These are phyloP conservation scores for Linnemannia elongata DNA, from an alignment of 192 early-diverging fungal species.

Conservation along the genomic window DNA sequence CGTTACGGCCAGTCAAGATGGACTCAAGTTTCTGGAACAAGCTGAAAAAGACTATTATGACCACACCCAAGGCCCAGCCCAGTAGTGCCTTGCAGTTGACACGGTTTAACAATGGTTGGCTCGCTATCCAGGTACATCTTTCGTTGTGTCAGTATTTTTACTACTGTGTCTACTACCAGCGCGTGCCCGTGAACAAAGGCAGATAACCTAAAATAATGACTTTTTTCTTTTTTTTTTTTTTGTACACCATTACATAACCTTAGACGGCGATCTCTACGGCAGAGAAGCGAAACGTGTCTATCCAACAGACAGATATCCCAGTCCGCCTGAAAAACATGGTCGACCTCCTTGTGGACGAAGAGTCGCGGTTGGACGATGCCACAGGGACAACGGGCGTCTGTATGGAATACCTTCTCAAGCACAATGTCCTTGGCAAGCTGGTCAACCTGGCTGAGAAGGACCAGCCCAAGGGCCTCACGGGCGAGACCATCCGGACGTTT, in stretches of 20 bases:
- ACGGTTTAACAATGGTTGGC: conserved; percentile 82
- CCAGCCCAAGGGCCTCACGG: conserved; percentile 81
- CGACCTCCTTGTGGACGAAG: conserved; percentile 90
- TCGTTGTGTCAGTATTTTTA: not conserved
- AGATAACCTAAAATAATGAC: not conserved
- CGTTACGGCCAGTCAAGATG: conserved; percentile 20
- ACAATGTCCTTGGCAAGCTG: conserved; percentile 82
- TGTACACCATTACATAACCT: not conserved
- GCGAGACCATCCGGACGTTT: conserved; percentile 83
- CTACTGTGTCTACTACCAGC: not conserved
- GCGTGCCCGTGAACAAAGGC: not conserved
- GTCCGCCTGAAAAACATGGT: conserved; percentile 82
- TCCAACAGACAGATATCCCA: conserved; percentile 86
- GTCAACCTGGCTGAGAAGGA: conserved; percentile 81
- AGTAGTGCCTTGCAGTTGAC: conserved; percentile 73
- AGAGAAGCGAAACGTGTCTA: conserved; percentile 54
- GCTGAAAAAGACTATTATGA: conserved; percentile 69
- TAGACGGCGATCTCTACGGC: conserved; percentile 32
- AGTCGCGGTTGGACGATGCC: conserved; percentile 78
- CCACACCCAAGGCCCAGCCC: conserved; percentile 71
- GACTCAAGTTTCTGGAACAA: conserved; percentile 54
- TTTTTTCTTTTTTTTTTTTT: no score
- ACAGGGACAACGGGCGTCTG: conserved; percentile 81
- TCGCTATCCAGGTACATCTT: conserved; percentile 65
- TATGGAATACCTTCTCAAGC: conserved; percentile 91